Base-by-base conservation (phyloP, 179 eudicot genomes). In the Pouteria campechiana region DNA sequence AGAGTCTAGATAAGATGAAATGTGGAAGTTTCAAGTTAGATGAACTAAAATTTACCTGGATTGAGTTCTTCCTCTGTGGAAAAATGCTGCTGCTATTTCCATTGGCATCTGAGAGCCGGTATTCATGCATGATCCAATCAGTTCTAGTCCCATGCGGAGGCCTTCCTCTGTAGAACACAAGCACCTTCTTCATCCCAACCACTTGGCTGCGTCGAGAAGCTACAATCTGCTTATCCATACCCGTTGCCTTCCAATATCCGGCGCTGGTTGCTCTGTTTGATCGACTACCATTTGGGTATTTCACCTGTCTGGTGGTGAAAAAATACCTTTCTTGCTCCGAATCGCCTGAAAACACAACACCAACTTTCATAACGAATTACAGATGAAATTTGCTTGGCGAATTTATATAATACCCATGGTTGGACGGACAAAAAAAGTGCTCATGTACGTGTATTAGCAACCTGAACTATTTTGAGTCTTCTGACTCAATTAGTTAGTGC, bases 221-320 rank as follows among this genome's bases (percentile, higher is more conserved):
- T 3, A 75, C 46, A 51, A 85, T 76, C 20, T 75, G 55, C 62
- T 87, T 92, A 54, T 92, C 98, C 23, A 74, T 61, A 2, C 98
- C 96, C 0, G 98, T 90, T 0, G 98, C 98, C 37, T 90, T 90
- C 97, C 98, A 90, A 44, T 86, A 90, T 17, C 96, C 96, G 1
- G 96, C 76, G 30, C 61, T 59, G 3, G 95, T 88, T 11, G 98
- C 94, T 38, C 96, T 67, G 61, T 90, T 90, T 18, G 96, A 86
- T 39, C 98, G 41, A 60, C 77, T 86, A 30, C 98, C 98, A 55
- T 76, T 86, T 28, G 92, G 96, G 76, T 90, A 90, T 62, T 90
- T 90, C 4, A 82, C 79, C 44, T 86, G 94, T 41, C 71, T 74
- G 0, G 87, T 79, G 75, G 92, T 90, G 64, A 86, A 90, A 35